Percentiles rank a stretch among this genome's conserved stretches.
Evolutionary conservation across 768 basidiomycete genomes (phyloP).

Genomic region (Cystofilobasidium capitatum): DNA sequence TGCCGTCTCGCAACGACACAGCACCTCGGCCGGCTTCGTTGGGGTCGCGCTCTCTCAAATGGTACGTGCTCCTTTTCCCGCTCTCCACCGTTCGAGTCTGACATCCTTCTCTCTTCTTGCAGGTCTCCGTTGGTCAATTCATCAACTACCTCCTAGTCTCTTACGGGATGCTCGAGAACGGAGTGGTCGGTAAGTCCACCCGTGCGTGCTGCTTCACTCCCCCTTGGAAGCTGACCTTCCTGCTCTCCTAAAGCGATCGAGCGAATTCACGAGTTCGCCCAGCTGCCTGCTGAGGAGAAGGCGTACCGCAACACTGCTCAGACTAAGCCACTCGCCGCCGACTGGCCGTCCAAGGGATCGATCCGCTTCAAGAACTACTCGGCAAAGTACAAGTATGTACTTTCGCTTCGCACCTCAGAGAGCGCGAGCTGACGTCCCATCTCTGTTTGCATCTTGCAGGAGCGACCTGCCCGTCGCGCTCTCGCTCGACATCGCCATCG

Average conservation of each 20-base stretch:
- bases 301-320: not conserved
- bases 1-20: not conserved
- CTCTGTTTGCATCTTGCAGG: not conserved
- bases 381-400: constrained; percentile 5
- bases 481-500: constrained; percentile 22
- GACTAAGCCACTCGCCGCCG: not conserved
- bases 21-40: constrained; percentile 6
- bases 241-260: constrained; percentile 21
- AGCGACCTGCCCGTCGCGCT: constrained; percentile 27
- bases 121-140: not conserved
- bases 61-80: not conserved
- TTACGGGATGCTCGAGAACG: constrained; percentile 16
- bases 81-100: no score
- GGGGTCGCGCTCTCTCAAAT: constrained; percentile 18
- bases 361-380: constrained; percentile 8
- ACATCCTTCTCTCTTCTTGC: no score
- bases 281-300: constrained; percentile 27
- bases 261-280: constrained; percentile 30
- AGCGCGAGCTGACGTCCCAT: not conserved
- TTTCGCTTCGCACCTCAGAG: not conserved
- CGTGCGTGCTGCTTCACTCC: not conserved
- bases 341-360: constrained; percentile 26
- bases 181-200: not conserved
- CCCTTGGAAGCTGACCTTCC: not conserved
- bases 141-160: not conserved